These are phyloP conservation scores for Fusarium luffae DNA, from an alignment of 2,329 filamentous ascomycete genomes.

Conservation along the genomic window DNA sequence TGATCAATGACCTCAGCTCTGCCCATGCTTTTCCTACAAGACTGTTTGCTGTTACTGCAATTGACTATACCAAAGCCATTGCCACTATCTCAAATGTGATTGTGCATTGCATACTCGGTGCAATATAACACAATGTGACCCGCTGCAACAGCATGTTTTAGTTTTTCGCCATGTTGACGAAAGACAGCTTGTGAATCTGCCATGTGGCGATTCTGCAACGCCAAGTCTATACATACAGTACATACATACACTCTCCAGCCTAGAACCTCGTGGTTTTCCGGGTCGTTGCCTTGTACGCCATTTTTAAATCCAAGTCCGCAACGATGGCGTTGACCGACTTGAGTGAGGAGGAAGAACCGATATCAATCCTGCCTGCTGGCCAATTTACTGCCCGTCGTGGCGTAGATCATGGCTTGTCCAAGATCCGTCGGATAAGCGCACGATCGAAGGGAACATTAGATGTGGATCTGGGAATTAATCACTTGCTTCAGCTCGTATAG, in stretches of 20 bases:
- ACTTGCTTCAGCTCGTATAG: slow-evolving; percentile 2
- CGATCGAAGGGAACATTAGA: slow-evolving; percentile 27
- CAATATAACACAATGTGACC: slow-evolving; percentile 1
- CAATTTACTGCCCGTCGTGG: slow-evolving; percentile 18
- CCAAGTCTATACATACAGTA: background rate
- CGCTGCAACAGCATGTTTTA: background rate
- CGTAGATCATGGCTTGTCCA: slow-evolving; percentile 14
- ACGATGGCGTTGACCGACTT: background rate
- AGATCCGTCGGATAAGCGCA: slow-evolving; percentile 11
- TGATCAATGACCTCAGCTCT: background rate
- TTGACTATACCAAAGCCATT: background rate
- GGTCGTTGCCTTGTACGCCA: background rate
- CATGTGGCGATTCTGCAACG: background rate
- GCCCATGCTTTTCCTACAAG: background rate
- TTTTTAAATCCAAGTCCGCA: background rate
- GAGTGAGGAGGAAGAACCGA: background rate
- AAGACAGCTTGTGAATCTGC: background rate
- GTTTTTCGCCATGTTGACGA: background rate
- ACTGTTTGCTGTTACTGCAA: background rate
- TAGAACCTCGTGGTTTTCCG: background rate
- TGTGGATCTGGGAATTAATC: slow-evolving; percentile 17
- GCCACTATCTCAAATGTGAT: background rate
- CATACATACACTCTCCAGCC: background rate
- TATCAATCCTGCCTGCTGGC: background rate
- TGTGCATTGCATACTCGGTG: background rate